Percentiles rank a stretch among this genome's conserved stretches.
Evolutionary conservation across 2,329 filamentous ascomycete genomes (phyloP).

Genomic region (Xylariaceae sp.): DNA sequence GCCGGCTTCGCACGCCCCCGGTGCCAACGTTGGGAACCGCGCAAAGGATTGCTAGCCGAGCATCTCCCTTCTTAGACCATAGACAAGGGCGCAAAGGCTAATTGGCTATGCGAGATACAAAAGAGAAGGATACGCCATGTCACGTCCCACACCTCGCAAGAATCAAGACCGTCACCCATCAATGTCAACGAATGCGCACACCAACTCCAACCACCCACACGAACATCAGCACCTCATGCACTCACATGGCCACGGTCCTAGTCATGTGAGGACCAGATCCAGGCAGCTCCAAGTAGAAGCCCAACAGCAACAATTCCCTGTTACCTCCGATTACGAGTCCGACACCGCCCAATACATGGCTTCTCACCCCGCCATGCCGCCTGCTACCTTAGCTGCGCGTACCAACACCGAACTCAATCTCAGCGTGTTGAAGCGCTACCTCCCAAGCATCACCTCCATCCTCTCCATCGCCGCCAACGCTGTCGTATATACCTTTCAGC

Average conservation of each 20-base stretch:
- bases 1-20: too few species aligned
- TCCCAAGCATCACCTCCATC: conserved; percentile 75
- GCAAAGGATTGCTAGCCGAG: too few species aligned
- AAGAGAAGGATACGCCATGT: conserved; percentile 38
- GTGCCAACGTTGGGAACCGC: too few species aligned
- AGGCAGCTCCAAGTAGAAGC: conserved; percentile 38
- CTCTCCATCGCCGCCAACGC: conserved; percentile 84
- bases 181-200: conserved; percentile 19
- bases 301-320: conserved; percentile 40
- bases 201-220: conserved; percentile 13
- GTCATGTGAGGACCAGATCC: conserved; percentile 45
- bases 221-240: conserved; percentile 16
- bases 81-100: too few species aligned
- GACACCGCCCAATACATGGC: conserved; percentile 62
- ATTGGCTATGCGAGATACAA: neutral
- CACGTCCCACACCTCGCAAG: conserved; percentile 45
- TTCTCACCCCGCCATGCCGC: conserved; percentile 47
- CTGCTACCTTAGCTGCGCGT: conserved; percentile 64
- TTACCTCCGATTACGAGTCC: conserved; percentile 69
- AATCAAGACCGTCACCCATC: conserved; percentile 37
- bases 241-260: conserved; percentile 32
- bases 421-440: conserved; percentile 80
- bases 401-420: conserved; percentile 89
- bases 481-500: conserved; percentile 78
- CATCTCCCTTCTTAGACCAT: too few species aligned